phyloP scores from a whole-genome alignment of 2,329 filamentous ascomycete species.

The Trichoderma sp. region DNA sequence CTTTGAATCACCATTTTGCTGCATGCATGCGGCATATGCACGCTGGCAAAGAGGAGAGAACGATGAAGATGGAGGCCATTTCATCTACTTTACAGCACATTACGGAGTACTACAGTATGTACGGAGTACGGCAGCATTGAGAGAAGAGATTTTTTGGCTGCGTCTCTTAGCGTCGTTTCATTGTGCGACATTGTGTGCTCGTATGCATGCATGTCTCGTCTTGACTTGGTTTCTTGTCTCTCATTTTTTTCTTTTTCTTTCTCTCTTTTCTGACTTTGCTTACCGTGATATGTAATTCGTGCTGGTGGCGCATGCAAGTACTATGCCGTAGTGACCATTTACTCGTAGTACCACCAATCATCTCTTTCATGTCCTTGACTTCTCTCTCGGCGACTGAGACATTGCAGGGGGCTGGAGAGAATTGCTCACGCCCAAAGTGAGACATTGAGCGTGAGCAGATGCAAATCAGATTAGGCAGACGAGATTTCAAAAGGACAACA shows the following conservation, averaged over 20 bases:
- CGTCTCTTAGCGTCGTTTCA: not conserved
- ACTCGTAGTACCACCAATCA: not conserved
- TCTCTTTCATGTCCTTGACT: not conserved
- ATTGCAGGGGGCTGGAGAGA: not conserved
- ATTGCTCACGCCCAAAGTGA: not conserved
- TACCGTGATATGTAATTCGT: not conserved
- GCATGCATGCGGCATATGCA: conserved; percentile 6
- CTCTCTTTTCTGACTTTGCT: not conserved
- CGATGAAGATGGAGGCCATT: not conserved
- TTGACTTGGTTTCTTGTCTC: not conserved
- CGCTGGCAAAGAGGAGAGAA: not conserved
- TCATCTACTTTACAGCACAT: not conserved
- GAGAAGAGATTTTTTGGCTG: not conserved
- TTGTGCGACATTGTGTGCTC: conserved; percentile 8
- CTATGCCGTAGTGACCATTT: not conserved
- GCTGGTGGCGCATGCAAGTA: not conserved
- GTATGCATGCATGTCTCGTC: not conserved
- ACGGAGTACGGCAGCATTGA: not conserved
- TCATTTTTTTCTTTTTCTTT: not conserved
- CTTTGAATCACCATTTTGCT: conserved; percentile 7
- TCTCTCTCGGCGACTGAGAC: not conserved
- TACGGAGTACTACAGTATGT: too few relatives aligned
- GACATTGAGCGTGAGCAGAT: not conserved
- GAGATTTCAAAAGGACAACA: not conserved
- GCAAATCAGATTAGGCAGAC: not conserved